Base-by-base conservation (phyloP, 768 basidiomycete species). In the Kwoniella sp. region DNA sequence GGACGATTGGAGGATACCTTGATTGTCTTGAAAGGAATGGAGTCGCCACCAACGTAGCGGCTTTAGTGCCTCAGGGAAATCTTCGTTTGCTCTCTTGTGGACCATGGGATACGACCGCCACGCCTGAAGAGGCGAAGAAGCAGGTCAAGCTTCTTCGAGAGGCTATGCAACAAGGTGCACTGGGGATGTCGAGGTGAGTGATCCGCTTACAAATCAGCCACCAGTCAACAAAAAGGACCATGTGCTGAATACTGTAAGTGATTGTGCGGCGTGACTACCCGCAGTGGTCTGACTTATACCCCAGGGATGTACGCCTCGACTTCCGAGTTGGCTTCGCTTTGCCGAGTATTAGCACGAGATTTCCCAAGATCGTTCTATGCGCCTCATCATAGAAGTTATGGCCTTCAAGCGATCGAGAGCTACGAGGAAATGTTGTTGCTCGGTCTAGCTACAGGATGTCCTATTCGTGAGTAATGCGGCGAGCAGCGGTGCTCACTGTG, bases 281-380 rank as follows among this genome's bases (percentile, higher is more conserved):
- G 26, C 13, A 67, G 65, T 53, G 77, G 77, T 49, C 64, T 79
- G 40, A 79, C 77, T 8, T 79, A 79, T 55, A 76, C 74, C 3
- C 77, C 77, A 15, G 77, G 77, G 21, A 79, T 79, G 77, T 79
- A 79, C 67, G 77, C 77, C 10, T 71, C 72, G 12, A 72, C 67
- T 12, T 69, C 70, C 13, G 77, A 79, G 59, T 66, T 79, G 2
- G 69, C 65, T 1, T 59, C 58, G 0, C 58, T 79, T 1, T 79
- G 76, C 54, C 24, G 62, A 25, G 47, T 54, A 1, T 62, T 79
- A 5, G 64, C 68, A 10, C 33, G 63, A n/a, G 65, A 68, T 29
- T 75, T 55, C 49, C 74, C 74, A 10, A 70, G 74, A 5, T 65
- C 77, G 2, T 77, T 66, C 59, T 79, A 79, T 54, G 72, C 72